A percentile compares a stretch with the other conserved stretches of the same genome.
Evolutionary conservation across 2,329 filamentous ascomycete species (phyloP).

Genomic region (Aspergillus neotritici): DNA sequence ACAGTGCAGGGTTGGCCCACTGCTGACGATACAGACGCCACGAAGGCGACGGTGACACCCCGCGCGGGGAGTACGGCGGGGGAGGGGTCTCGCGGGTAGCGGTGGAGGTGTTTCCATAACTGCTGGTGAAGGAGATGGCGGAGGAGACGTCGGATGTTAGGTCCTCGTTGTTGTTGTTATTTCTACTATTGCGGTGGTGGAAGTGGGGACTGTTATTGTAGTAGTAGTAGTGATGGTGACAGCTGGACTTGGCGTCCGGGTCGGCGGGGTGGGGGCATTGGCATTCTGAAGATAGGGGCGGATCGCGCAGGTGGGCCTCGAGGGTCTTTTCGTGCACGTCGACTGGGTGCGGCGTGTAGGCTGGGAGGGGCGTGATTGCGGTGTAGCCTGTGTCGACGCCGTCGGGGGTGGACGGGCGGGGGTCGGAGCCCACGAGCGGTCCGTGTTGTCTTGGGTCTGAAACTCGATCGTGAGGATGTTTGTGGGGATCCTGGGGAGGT

Average conservation of each 20-base stretch:
- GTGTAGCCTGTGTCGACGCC: slow-evolving; percentile 25
- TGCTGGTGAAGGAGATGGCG: slow-evolving; percentile 38
- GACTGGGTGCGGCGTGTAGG: slow-evolving; percentile 37
- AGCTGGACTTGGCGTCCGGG: slow-evolving; percentile 26
- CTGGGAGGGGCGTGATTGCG: slow-evolving; percentile 32
- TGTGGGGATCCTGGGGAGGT: no score
- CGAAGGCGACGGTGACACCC: slow-evolving; percentile 25
- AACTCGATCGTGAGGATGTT: background rate
- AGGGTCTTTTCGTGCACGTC: slow-evolving; percentile 38
- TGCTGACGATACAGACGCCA: slow-evolving; percentile 28
- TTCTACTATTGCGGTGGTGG: background rate
- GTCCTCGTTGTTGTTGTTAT: slow-evolving; percentile 17
- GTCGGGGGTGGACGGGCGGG: background rate
- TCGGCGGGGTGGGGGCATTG: slow-evolving; percentile 5
- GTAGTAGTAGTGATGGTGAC: slow-evolving; percentile 20
- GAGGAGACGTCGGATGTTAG: slow-evolving; percentile 36
- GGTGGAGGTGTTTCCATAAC: slow-evolving; percentile 41
- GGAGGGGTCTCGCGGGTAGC: slow-evolving; percentile 40
- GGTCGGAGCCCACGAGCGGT: background rate
- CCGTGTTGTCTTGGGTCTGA: no score
- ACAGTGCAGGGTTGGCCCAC: background rate
- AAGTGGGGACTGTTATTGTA: background rate
- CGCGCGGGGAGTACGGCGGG: slow-evolving; percentile 36
- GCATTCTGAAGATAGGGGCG: slow-evolving; percentile 22
- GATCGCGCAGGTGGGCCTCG: slow-evolving; percentile 29